A percentile compares a stretch with the other conserved stretches of the same genome.
Conservation (phyloP, 495 filamentous ascomycete species). For the Ramalina intermedia region DNA sequence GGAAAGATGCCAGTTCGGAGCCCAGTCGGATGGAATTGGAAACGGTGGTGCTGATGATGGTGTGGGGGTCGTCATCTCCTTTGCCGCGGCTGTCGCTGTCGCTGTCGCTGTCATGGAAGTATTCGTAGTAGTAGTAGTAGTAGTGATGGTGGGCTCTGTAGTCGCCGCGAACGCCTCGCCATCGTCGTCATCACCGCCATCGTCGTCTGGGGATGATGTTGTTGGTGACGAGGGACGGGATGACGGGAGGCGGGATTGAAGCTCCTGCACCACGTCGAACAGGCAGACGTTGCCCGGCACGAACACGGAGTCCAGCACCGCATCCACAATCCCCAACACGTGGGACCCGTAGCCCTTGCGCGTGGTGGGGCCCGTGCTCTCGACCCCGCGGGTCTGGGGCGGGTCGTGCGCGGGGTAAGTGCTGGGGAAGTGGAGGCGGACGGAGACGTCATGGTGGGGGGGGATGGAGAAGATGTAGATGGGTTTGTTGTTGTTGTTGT, state of each 20-base stretch:
- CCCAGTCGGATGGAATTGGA: too few species aligned
- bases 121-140: not conserved
- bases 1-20: constrained; percentile 56
- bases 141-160: not conserved
- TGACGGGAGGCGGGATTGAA: constrained; percentile 8
- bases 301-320: constrained; percentile 50
- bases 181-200: not conserved
- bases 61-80: not conserved
- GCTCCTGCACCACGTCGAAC: constrained; percentile 53
- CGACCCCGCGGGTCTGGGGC: constrained; percentile 53
- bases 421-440: constrained; percentile 51
- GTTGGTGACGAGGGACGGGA: too few species aligned
- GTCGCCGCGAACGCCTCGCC: not conserved
- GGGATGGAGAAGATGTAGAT: constrained; percentile 34
- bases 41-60: too few species aligned
- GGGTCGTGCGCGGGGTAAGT: constrained; percentile 54
- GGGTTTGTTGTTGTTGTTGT: constrained; percentile 8
- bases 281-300: constrained; percentile 67
- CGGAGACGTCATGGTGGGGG: constrained; percentile 23
- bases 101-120: too few species aligned
- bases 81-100: not conserved
- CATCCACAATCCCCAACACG: constrained; percentile 48
- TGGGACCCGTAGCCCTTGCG: constrained; percentile 52
- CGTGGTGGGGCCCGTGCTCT: constrained; percentile 26
- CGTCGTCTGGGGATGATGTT: constrained; percentile 3